phyloP scores from a whole-genome alignment of 352 stramenopile species.

The Globisporangium ultimum region DNA sequence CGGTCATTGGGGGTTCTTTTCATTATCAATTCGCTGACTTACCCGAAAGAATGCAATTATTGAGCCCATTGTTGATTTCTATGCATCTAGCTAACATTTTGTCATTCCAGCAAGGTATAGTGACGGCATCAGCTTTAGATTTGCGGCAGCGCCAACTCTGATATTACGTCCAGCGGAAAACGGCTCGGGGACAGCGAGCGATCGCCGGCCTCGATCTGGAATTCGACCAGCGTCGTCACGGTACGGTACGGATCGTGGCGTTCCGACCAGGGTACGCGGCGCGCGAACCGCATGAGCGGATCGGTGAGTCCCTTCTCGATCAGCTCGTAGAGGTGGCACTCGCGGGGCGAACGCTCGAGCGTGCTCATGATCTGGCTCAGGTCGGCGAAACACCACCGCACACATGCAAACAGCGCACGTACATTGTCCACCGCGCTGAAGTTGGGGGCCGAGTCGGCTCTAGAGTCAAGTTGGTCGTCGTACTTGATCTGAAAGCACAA shows the following conservation, averaged over 20 bases:
- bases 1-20: neutral
- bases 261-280: constrained; percentile 16
- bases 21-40: too few species aligned
- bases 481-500: constrained; percentile 33
- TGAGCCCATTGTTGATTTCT: neutral
- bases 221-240: constrained; percentile 42
- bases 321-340: constrained; percentile 59
- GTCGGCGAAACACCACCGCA: constrained; percentile 65
- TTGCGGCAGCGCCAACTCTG: neutral
- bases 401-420: constrained; percentile 46
- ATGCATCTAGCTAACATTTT: too few species aligned
- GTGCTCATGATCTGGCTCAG: constrained; percentile 53
- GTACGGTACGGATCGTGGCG: constrained; percentile 21
- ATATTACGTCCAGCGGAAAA: constrained; percentile 1
- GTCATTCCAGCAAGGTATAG: neutral
- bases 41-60: too few species aligned
- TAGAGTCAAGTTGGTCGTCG: constrained; percentile 1
- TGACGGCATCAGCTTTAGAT: neutral
- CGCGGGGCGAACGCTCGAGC: constrained; percentile 32
- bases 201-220: constrained; percentile 59
- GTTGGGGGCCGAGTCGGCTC: neutral
- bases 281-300: constrained; percentile 4
- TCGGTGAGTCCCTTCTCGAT: constrained; percentile 28
- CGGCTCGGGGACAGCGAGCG: constrained; percentile 11
- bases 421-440: constrained; percentile 33